Evolutionary conservation across 306 rosid genomes (phyloP).

Genomic region (Sechiopsis laciniata): DNA sequence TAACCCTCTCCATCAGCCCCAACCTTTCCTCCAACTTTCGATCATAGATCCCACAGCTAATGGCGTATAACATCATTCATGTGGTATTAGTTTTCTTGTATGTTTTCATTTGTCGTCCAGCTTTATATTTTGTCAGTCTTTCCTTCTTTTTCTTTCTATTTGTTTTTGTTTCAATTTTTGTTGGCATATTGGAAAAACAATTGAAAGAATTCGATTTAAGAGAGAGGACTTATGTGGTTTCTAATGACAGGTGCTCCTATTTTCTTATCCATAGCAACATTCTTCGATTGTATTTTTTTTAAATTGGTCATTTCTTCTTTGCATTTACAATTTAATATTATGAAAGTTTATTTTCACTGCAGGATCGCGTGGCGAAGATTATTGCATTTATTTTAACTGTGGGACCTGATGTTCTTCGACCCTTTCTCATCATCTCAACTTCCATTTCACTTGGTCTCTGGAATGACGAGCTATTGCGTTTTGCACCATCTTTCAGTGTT

Average conservation of each 20-base stretch:
- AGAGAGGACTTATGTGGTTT: neutral
- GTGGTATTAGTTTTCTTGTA: neutral
- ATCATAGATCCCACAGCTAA: too few species aligned
- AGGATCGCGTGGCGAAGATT: slow-evolving; percentile 50
- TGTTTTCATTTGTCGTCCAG: neutral
- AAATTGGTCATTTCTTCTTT: slow-evolving; percentile 8
- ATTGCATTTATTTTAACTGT: slow-evolving; percentile 44
- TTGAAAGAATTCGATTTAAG: neutral
- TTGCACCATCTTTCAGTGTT: slow-evolving; percentile 43
- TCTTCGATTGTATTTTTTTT: neutral
- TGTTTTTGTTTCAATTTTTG: neutral
- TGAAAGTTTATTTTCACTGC: slow-evolving; percentile 26
- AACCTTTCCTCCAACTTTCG: too few species aligned
- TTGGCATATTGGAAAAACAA: neutral
- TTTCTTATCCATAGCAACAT: neutral
- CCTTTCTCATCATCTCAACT: slow-evolving; percentile 60
- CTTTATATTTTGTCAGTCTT: neutral
- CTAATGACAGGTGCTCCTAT: neutral
- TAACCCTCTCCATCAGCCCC: too few species aligned
- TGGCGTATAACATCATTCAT: neutral
- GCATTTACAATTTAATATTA: neutral
- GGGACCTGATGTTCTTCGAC: slow-evolving; percentile 35
- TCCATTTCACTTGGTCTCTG: slow-evolving; percentile 40
- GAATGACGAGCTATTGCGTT: slow-evolving; percentile 42
- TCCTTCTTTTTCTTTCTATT: too few species aligned